phyloP scores from a whole-genome alignment of 345 rosid genomes.

The Eucalyptus tenuipes region DNA sequence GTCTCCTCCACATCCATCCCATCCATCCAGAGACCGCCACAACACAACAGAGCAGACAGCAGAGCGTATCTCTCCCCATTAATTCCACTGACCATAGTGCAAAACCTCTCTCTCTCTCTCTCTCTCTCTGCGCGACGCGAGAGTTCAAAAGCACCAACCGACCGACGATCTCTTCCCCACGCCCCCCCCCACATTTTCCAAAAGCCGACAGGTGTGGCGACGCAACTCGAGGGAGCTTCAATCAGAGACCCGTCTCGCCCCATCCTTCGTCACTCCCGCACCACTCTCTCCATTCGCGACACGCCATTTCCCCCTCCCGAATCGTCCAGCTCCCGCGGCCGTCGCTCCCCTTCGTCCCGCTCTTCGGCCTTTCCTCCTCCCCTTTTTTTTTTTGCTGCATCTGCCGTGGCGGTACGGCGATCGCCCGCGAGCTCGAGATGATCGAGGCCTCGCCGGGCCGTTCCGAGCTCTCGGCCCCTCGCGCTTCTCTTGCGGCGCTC shows the following conservation, averaged over 20 bases:
- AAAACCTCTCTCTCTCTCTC: not conserved
- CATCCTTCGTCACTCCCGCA: not conserved
- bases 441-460: not conserved
- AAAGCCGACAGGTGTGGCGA: not conserved
- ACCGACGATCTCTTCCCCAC: not conserved
- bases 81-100: rapidly evolving
- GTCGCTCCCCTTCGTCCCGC: not conserved
- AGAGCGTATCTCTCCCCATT: not conserved
- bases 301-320: not conserved
- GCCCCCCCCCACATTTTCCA: not conserved
- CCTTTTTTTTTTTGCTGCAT: not conserved
- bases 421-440: not conserved
- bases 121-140: not conserved
- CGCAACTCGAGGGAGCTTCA: not conserved
- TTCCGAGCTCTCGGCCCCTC: not conserved
- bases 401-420: not conserved
- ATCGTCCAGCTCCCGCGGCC: not conserved
- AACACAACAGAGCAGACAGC: rapidly evolving
- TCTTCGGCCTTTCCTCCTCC: not conserved
- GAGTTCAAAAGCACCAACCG: not conserved
- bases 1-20: not conserved
- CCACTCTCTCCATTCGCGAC: not conserved
- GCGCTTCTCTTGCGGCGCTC: not conserved
- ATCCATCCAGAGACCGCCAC: not conserved
- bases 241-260: not conserved